phyloP scores from a whole-genome alignment of 257 asterid genomes.

The Salvia rosmarinus region DNA sequence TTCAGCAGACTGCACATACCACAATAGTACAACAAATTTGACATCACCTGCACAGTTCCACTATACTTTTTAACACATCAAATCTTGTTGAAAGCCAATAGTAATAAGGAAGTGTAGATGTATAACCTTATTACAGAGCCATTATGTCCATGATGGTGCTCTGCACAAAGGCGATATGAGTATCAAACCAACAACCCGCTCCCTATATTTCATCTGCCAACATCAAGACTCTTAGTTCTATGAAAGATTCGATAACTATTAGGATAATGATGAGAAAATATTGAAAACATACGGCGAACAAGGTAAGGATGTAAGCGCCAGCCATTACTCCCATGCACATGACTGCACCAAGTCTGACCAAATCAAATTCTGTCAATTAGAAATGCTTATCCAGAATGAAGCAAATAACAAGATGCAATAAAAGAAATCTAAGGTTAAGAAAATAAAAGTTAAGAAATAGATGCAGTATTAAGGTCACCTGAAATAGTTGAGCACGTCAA shows the following conservation, averaged over 20 bases:
- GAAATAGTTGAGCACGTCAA: conserved; percentile 86
- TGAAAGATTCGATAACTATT: neutral
- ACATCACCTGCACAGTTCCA: conserved; percentile 73
- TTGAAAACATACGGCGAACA: conserved; percentile 70
- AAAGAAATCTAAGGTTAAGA: neutral
- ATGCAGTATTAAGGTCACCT: conserved; percentile 51
- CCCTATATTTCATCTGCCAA: conserved; percentile 74
- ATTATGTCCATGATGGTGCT: conserved; percentile 91
- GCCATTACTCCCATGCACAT: conserved; percentile 97
- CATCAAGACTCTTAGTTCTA: conserved; percentile 28
- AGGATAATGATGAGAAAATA: conserved; percentile 12
- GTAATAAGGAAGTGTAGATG: conserved; percentile 12
- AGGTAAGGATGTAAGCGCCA: conserved; percentile 86
- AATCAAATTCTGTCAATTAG: conserved; percentile 35
- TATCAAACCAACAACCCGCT: conserved; percentile 88
- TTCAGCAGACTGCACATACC: conserved; percentile 83
- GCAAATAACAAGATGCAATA: conserved; percentile 17
- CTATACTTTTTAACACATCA: conserved; percentile 34
- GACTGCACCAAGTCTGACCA: conserved; percentile 84
- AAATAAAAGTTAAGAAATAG: neutral
- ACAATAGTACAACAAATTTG: conserved; percentile 79
- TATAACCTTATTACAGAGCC: conserved; percentile 82
- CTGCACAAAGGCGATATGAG: conserved; percentile 90
- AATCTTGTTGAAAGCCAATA: conserved; percentile 3
- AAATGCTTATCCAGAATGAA: neutral